Evolutionary conservation across 129 eudicot species (phyloP), one percentile per base, ranked within the genome.

Genomic region (Arctium minus): DNA sequence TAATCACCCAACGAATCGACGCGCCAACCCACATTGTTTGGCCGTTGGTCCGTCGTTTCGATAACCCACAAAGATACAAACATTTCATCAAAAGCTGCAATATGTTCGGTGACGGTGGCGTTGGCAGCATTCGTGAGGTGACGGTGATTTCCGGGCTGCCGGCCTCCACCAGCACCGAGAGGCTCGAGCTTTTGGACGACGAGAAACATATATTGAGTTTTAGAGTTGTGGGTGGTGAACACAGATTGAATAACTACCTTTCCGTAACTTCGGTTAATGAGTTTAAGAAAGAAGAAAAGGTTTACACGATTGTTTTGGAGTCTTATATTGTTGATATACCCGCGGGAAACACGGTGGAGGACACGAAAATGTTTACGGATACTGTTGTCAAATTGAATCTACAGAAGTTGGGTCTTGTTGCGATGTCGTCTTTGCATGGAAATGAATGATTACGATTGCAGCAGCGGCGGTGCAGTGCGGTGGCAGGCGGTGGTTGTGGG

Each of bases 271-370:
- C 97, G 40, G 97, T 94, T 22, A 94, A 90, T 65, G 98, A 94
- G 87, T 90, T 94, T 79, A 70, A 67, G 39, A 75, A 76, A n/a
- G 87, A 70, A 0, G 90, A 74, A n/a, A 80, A 76, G 78, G 83
- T 86, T 38, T 93, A 91, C 29, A 91, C 97, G 0, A 37, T 93
- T 1, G 97, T 93, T 31, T 70, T 93, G 89, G 94, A 91, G 67
- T 89, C 92, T 12, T 93, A 93, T 73, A 89, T 91, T 48, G 97
- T 93, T 12, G 97, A 93, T 85, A 93, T 91, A 70, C 97, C 97
- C 10, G 90, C 86, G 36, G 94, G 97, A 40, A 93, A 91, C n/a
- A 91, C 97, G 0, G 89, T 83, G 0, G 97, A 93, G 56, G 96
- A 93, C 71, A 91, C 97, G 0, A 93, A 91, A 68, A 93, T 93